Evolutionary conservation across 257 asterid genomes (phyloP), one percentile per base, ranked within the genome.

Genomic region (Schizonepeta tenuifolia): DNA sequence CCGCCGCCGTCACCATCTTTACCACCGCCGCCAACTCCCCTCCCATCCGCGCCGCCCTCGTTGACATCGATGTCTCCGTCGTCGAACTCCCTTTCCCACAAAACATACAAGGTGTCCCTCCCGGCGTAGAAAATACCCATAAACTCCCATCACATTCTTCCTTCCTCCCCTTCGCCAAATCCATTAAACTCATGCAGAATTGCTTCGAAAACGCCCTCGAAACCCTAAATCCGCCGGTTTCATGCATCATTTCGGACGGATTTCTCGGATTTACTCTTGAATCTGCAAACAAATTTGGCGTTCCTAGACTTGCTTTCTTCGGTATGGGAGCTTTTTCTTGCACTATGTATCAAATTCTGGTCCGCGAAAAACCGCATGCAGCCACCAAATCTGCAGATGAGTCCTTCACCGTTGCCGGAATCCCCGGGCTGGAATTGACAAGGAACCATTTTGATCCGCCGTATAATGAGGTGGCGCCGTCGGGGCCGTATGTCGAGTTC

Each of bases 1-100:
- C 83, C 18, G 50, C 84, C 67, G 38, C 80, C 41, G 85, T 89
- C 55, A 89, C 97, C 15, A 46, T 92, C 57, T 14, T 86, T 92
- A 81, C 97, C 76, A 92, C 97, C 69, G 62, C 88, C 46, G 80
- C 62, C 1, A 89, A 89, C 88, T 71, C 86, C 53, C 82, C 83
- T 0, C 15, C 77, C 47, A 75, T 92, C 72, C 82, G 67, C 0
- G 59, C 84, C 7, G 43, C 28, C 43, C 88, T 88, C 64, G n/a
- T n/a, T 5, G 89, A 76, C 59, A 17, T 18, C 50, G 60, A 40
- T 3, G 60, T 88, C 49, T 54, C 86, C 11, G 10, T 92, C 0
- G 10, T 86, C 50, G 92, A 83, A 12, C 82, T 92, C 76, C 88
- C 90, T 0, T 92, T 92, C 78, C 96, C 97, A 0, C 78, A 78